A percentile compares a stretch with the other conserved stretches of the same genome.
Evolutionary conservation across 306 rosid species (phyloP).

Genomic region (Pterocarpus santalinus): DNA sequence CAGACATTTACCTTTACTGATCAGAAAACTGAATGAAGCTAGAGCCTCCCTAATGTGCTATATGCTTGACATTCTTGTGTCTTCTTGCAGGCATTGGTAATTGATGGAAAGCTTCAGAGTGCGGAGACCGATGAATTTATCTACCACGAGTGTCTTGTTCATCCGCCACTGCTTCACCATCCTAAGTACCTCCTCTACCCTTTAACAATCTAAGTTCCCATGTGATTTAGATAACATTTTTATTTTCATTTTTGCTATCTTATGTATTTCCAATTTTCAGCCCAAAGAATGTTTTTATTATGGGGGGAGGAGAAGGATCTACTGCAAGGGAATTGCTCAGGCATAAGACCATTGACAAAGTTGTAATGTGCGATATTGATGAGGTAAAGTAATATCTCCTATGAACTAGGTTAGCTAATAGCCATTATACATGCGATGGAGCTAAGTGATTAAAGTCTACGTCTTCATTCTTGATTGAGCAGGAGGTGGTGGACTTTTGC

Average conservation of each 20-base stretch:
- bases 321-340: conserved; percentile 95
- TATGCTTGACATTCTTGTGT: conserved; percentile 3
- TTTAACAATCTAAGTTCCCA: background rate
- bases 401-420: background rate
- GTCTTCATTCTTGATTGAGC: conserved; percentile 46
- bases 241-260: background rate
- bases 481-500: conserved; percentile 97
- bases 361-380: conserved; percentile 96
- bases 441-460: conserved; percentile 16
- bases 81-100: conserved; percentile 76
- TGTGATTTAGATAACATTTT: background rate
- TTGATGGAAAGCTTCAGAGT: conserved; percentile 99
- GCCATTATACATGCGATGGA: background rate
- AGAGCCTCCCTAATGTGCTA: background rate
- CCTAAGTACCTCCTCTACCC: conserved; percentile 63
- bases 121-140: conserved; percentile 97
- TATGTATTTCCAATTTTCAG: conserved; percentile 45
- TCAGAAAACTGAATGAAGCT: background rate
- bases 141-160: conserved; percentile 97
- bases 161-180: conserved; percentile 91
- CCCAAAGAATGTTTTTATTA: conserved; percentile 81
- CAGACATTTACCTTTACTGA: background rate
- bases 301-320: conserved; percentile 99
- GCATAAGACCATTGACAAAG: conserved; percentile 83
- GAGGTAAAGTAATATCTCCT: conserved; percentile 57